phyloP scores from a whole-genome alignment of 106 monocot genomes.

The Apostasia ramifera region DNA sequence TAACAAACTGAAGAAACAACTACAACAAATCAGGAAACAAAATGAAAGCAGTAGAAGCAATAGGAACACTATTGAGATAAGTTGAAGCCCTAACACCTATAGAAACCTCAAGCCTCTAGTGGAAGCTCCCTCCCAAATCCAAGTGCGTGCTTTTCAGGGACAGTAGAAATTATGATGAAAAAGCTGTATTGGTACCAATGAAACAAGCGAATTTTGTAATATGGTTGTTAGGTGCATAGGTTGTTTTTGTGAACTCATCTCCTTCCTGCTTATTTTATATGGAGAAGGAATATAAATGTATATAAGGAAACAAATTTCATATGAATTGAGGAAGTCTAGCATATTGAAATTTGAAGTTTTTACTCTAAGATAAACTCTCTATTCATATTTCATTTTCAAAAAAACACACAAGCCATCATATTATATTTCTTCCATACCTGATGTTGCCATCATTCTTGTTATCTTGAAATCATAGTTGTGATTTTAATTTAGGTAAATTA shows the following conservation, averaged over 20 bases:
- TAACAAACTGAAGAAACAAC: too few species aligned
- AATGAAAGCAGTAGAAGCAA: too few species aligned
- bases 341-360: neutral
- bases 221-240: neutral
- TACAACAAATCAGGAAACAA: too few species aligned
- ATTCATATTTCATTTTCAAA: neutral
- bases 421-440: slow-evolving; percentile 4
- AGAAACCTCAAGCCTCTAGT: too few species aligned
- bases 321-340: too few species aligned
- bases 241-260: neutral
- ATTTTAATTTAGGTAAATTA: too few species aligned
- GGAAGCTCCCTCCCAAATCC: too few species aligned
- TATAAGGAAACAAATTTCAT: neutral
- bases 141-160: too few species aligned
- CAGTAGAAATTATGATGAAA: neutral
- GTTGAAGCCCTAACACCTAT: too few species aligned
- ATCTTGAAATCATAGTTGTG: too few species aligned
- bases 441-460: slow-evolving; percentile 7
- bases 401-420: slow-evolving; percentile 7
- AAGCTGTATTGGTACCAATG: too few species aligned
- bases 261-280: neutral
- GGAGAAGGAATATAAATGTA: neutral
- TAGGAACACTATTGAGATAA: too few species aligned
- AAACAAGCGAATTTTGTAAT: neutral
- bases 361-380: neutral